Evolutionary conservation across 1,139 yeast species (phyloP), one percentile per base, ranked within the genome.

Genomic region (Hansenula lynferdii): DNA sequence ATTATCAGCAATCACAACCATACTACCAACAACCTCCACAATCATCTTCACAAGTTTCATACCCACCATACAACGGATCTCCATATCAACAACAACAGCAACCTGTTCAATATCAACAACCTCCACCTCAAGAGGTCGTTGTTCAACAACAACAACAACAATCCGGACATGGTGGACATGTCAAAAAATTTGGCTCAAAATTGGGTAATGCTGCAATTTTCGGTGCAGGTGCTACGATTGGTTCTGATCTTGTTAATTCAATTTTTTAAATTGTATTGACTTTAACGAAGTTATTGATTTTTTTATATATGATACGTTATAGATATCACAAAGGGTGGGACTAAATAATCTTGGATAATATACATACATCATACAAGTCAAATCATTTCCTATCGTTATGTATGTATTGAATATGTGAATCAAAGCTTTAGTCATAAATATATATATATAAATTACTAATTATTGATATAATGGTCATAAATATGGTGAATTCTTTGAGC

Each of bases 171-270:
- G 51, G 56, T 24, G 65, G 65, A 8, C 70, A 66, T 9, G 57
- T 84, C 39, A 79, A 75, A 60, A 82, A 75, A 58, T 77, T 86
- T 53, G 97, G 97, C 16, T 71, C 85, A 42, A 83, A 85, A 62
- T 67, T 90, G 39, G 97, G 97, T 39, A 82, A 87, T 52, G 97
- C 97, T 7, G 95, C 95, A 22, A 78, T 90, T 43, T 90, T 87
- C 51, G 97, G 97, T 62, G 97, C 97, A 17, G 98, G 98, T 69
- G 96, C 97, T 30, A 84, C 97, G 1, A 70, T 90, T 39, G 97
- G 98, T 54, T 74, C 92, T 36, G 92, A 90, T 56, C 49, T 92
- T 40, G 87, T 92, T 46, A 83, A 90, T 64, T 77, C 89, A 33
- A 89, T 90, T 44, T 85, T 89, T 51, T 87, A 71, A 58, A 10